Evolutionary conservation across 1,284 basidiomycete species (phyloP), one percentile per base, ranked within the genome.

Genomic region (Moniliophthora roreri): DNA sequence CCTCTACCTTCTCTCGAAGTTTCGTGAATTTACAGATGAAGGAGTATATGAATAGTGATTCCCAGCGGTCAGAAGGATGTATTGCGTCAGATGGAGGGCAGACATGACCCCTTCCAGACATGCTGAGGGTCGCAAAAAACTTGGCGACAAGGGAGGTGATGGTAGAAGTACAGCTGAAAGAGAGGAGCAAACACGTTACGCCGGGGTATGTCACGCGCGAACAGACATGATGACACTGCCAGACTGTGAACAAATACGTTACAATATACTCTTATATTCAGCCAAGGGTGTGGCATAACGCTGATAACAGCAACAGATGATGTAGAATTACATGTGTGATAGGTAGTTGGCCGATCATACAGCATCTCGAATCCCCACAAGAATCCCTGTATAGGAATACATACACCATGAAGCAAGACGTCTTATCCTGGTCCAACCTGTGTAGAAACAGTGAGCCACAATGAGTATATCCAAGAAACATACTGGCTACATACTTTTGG

Each of bases 1-100:
- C 87, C 67, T 90, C 87, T 26, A 88, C 75, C 70, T 89, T 90
- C 53, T 76, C 73, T 61, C 81, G 81, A 59, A 91, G 73, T 68
- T 80, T 76, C 20, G 88, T 89, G 73, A 89, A 92, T 69, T 82
- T 89, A 73, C 80, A 82, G 61, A 92, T 84, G 74, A 92, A 92
- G 24, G 83, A 80, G 68, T 90, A 92, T 38, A 92, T 81, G 68
- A 90, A 92, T 59, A 89, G 70, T n/a, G 85, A 82, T 73, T 92
- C 89, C 89, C 89, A 92, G 68, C 87, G 85, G 72, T 87, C 85
- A 53, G 76, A 76, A 36, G 89, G 90, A 73, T 89, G 87, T 45
- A 66, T 78, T 36, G 86, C 87, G 63, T 76, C 76, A 23, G 86
- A 88, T 16, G 86, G 84, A 13, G 88, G 89, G 65, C 87, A 90